A percentile compares a stretch with the other conserved stretches of the same genome.
phyloP scores from a whole-genome alignment of 2,329 filamentous ascomycete species.

The Aureobasidium sp. region DNA sequence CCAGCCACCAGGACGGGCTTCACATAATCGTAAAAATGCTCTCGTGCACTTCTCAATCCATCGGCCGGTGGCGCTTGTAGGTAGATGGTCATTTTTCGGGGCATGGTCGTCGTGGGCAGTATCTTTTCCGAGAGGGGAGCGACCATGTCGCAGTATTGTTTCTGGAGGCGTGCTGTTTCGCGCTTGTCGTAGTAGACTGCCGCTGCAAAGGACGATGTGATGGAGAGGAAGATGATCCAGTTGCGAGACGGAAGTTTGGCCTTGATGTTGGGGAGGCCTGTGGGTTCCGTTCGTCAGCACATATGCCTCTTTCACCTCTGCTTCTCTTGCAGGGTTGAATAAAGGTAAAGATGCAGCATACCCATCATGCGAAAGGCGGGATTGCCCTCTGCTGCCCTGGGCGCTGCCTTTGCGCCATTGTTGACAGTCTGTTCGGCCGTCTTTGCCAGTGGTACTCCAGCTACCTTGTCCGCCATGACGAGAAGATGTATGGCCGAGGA shows the following conservation, averaged over 20 bases:
- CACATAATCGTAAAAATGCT: constrained; percentile 92
- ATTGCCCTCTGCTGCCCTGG: constrained; percentile 47
- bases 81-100: constrained; percentile 78
- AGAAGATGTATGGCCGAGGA: not conserved
- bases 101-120: constrained; percentile 64
- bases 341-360: constrained; percentile 23
- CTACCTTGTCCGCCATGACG: constrained; percentile 3
- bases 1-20: constrained; percentile 88
- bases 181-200: constrained; percentile 87
- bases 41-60: constrained; percentile 73
- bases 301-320: not conserved
- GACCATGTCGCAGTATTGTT: constrained; percentile 80
- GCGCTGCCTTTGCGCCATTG: not conserved
- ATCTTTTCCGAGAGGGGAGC: constrained; percentile 75
- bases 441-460: constrained; percentile 1
- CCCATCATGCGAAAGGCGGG: constrained; percentile 68
- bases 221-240: constrained; percentile 89
- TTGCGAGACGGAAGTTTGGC: constrained; percentile 86
- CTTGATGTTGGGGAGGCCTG: constrained; percentile 76
- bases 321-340: not conserved
- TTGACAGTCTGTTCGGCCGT: constrained; percentile 2
- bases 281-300: not conserved
- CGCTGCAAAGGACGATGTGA: constrained; percentile 69
- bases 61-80: constrained; percentile 82
- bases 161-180: constrained; percentile 76